Conservation (phyloP, 805 yeast species). For the Pichia manshurica region DNA sequence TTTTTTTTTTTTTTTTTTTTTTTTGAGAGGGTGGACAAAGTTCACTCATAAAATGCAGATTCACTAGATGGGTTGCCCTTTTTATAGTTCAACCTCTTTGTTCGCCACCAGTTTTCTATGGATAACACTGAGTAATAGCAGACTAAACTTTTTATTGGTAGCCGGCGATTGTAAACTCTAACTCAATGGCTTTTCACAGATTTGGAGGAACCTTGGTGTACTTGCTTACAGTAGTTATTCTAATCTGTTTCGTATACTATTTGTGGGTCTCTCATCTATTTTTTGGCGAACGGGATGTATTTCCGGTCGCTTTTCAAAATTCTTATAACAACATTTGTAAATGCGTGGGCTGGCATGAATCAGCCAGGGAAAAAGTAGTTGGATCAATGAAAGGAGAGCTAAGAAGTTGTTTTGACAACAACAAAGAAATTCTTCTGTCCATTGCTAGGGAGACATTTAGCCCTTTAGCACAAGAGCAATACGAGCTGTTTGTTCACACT, state of each 20-base stretch:
- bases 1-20: no score
- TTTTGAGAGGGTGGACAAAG: no score
- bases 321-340: constrained; percentile 4
- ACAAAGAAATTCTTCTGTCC: background rate
- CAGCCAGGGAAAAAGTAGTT: background rate
- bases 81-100: background rate
- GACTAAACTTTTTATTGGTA: background rate
- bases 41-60: no score
- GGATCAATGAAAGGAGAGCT: background rate
- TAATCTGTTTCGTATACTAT: background rate
- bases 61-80: background rate
- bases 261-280: background rate
- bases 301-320: constrained; percentile 4
- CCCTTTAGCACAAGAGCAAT: background rate
- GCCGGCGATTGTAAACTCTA: no score
- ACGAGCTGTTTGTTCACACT: constrained; percentile 4
- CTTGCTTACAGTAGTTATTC: background rate
- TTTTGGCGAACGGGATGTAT: background rate
- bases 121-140: no score
- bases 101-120: no score
- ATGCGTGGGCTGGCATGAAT: background rate
- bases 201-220: background rate
- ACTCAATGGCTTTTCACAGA: no score
- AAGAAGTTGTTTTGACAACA: background rate
- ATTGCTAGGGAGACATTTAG: constrained; percentile 1